phyloP scores from a whole-genome alignment of 371 early-diverging fungal genomes.

The Mortierella sp. region DNA sequence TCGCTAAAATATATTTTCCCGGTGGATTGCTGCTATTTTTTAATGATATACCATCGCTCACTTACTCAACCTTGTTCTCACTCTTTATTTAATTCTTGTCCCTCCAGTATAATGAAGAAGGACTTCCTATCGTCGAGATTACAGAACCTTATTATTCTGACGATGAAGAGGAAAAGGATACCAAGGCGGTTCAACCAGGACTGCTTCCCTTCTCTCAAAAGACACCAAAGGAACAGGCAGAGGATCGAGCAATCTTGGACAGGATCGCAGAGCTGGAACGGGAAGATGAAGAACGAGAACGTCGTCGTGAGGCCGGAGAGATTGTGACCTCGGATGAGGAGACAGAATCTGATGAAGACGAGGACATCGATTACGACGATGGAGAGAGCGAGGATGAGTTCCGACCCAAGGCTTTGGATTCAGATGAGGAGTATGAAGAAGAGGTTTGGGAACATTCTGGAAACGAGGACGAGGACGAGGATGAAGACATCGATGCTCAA shows the following conservation, averaged over 20 bases:
- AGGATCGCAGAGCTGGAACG: constrained; percentile 57
- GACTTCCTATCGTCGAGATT: constrained; percentile 89
- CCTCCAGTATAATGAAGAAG: constrained; percentile 82
- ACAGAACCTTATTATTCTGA: constrained; percentile 77
- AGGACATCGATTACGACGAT: constrained; percentile 51
- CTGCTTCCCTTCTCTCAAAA: constrained; percentile 45
- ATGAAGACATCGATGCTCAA: constrained; percentile 1
- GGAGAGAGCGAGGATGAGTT: constrained; percentile 47
- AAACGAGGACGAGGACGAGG: constrained; percentile 37
- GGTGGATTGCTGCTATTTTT: no score
- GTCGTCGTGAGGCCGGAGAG: constrained; percentile 64
- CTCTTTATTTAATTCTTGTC: no score
- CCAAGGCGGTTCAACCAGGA: constrained; percentile 10
- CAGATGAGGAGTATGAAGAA: constrained; percentile 54
- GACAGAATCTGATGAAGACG: constrained; percentile 55
- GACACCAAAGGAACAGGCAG: constrained; percentile 63
- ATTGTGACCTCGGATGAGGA: constrained; percentile 69
- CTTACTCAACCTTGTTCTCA: no score
- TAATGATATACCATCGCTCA: no score
- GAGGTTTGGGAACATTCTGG: constrained; percentile 44
- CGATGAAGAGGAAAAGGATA: constrained; percentile 63
- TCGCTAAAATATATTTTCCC: no score
- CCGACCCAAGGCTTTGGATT: constrained; percentile 40
- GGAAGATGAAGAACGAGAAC: constrained; percentile 67
- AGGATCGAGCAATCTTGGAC: constrained; percentile 62